phyloP scores from a whole-genome alignment of 2,329 filamentous ascomycete species.

The Trichoderma endophyticum region DNA sequence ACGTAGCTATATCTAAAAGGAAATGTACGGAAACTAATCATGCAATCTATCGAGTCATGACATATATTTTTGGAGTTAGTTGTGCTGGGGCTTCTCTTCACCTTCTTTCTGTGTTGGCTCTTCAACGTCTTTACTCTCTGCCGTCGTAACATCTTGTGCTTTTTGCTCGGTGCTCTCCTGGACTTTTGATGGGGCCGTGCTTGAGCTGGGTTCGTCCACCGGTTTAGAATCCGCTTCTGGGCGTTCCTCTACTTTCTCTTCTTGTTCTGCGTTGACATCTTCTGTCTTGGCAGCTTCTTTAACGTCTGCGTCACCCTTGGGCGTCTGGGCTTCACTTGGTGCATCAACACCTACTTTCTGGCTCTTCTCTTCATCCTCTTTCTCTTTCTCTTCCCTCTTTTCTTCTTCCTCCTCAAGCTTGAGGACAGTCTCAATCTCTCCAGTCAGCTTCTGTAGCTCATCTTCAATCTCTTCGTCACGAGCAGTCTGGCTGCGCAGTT shows the following conservation, averaged over 20 bases:
- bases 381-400: background rate
- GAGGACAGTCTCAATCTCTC: slow-evolving; percentile 35
- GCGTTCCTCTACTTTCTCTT: background rate
- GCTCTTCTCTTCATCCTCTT: background rate
- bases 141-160: background rate
- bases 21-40: background rate
- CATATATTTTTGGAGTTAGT: background rate
- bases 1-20: background rate
- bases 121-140: background rate
- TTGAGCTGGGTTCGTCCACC: background rate
- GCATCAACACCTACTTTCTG: background rate
- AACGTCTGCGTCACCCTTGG: background rate
- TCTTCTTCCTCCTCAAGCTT: slow-evolving; percentile 28
- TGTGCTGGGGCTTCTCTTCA: background rate
- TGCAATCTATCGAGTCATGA: background rate
- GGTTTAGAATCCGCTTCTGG: background rate
- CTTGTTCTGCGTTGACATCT: background rate
- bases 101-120: background rate
- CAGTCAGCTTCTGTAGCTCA: slow-evolving; percentile 42
- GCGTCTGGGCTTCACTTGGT: background rate
- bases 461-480: slow-evolving; percentile 38
- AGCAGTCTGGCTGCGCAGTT: slow-evolving; percentile 35
- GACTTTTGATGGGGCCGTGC: background rate
- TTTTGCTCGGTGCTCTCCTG: background rate
- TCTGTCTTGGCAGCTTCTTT: background rate